Evolutionary conservation across 2,329 filamentous ascomycete genomes (phyloP).

Genomic region (Trichoderma sp.): DNA sequence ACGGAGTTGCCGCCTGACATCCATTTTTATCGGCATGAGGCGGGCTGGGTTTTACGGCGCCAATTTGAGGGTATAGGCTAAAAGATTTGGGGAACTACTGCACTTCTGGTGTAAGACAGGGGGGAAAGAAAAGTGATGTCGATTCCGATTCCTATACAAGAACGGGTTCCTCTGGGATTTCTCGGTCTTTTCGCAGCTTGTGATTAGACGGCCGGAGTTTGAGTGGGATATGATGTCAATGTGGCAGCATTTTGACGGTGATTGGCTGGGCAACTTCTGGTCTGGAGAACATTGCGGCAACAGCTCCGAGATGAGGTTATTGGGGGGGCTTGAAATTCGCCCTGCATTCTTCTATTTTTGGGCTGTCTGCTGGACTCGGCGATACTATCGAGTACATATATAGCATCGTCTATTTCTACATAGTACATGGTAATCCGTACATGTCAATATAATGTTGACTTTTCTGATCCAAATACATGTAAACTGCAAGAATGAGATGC

Average conservation of each 20-base stretch:
- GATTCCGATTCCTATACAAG: neutral
- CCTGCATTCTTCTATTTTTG: neutral
- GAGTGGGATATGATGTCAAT: constrained; percentile 3
- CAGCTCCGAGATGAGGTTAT: neutral
- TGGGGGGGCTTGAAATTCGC: neutral
- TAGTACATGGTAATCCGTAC: neutral
- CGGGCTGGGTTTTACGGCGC: neutral
- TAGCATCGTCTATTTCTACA: neutral
- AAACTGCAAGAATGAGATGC: neutral
- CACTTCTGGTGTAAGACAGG: neutral
- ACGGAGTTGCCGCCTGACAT: neutral
- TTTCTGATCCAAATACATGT: neutral
- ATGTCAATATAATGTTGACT: neutral
- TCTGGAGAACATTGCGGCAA: neutral
- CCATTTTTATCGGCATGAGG: neutral
- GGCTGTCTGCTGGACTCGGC: neutral
- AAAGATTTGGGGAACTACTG: neutral
- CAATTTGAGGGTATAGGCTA: neutral
- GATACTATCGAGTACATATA: neutral
- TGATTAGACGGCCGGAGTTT: neutral
- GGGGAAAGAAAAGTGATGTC: neutral
- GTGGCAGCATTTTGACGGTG: neutral
- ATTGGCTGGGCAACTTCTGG: neutral
- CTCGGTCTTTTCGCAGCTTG: neutral
- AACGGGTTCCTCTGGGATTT: neutral